Base-by-base conservation (phyloP, 2,329 filamentous ascomycete genomes). In the Aureobasidium sp. region DNA sequence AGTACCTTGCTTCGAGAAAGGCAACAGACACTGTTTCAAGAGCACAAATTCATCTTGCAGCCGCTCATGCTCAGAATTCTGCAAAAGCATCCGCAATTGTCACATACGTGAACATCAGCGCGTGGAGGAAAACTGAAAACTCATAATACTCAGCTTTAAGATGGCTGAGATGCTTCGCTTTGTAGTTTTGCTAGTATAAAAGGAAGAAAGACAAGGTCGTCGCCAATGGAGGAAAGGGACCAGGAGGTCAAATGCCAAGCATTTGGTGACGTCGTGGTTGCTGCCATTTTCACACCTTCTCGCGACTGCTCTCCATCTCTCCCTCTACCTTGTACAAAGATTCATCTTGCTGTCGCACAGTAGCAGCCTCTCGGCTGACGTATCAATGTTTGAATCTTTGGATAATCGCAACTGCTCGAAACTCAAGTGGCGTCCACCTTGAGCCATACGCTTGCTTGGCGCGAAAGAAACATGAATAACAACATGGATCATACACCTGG, bases 401-500 rank as follows among this genome's bases (percentile, higher is more conserved):
- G 25, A 59, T 48, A 59, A 20, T 22, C 25, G 22, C 8, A n/a
- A 41, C 31, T 49, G 34, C 22, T 25, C 44, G 29, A 59, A 29
- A 59, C 20, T 42, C 42, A 59, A 59, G 56, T 49, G 56, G 56
- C 44, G 56, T 14, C 56, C 56, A 41, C 56, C 56, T 49, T 49
- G 56, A 59, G 31, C 34, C 20, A 58, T 5, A 27, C 15, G n/a
- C 20, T 29, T 20, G 44, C 56, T 41, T 36, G 42, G 56, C 56
- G 27, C 37, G 27, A 8, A 15, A 36, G 5, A 42, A 59, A 14
- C 42, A 48, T 48, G 34, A 48, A 45, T 31, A 48, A 17, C 52
- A 44, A 58, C 8, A 41, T 59, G 34, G n/a, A 59, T 7, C 7
- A 37, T 4, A 22, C 31, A 15, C 22, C 56, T 31, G 44, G 44